Evolutionary conservation across 2,329 filamentous ascomycete species (phyloP).

Genomic region (Cytospora paraplurivora): DNA sequence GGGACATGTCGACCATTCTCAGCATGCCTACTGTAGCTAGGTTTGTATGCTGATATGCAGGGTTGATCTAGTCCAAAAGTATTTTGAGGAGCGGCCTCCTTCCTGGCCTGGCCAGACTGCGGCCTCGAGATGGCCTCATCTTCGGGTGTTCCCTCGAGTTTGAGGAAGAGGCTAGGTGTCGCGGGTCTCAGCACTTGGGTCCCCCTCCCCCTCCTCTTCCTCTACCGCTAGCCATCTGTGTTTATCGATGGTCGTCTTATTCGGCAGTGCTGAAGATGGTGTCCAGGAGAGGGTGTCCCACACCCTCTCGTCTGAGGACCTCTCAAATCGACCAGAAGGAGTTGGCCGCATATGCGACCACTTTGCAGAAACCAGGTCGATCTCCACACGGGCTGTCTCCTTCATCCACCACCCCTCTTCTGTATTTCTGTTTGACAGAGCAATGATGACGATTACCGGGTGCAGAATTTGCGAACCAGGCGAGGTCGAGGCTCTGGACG

Average conservation of each 20-base stretch:
- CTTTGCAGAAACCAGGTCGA: slow-evolving; percentile 21
- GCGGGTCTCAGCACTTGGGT: not conserved
- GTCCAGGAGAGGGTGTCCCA: slow-evolving; percentile 8
- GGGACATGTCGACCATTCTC: not conserved
- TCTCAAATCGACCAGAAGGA: slow-evolving; percentile 9
- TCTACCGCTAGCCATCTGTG: not conserved
- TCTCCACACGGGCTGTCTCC: slow-evolving; percentile 6
- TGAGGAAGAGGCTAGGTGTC: slow-evolving; percentile 4
- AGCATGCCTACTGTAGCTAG: not conserved
- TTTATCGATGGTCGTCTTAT: not conserved
- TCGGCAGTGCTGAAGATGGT: not conserved
- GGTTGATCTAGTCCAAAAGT: not conserved
- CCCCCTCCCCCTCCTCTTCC: not conserved
- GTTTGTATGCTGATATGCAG: not conserved
- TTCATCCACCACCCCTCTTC: not conserved
- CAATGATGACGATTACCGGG: not conserved
- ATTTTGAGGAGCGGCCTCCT: not conserved
- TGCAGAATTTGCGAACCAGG: not conserved
- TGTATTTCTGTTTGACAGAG: not conserved
- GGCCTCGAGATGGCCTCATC: slow-evolving; percentile 6
- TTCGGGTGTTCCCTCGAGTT: not conserved
- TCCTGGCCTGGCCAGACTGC: slow-evolving; percentile 7
- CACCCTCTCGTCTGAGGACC: slow-evolving; percentile 15
- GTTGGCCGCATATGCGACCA: slow-evolving; percentile 18
- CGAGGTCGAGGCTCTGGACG: not conserved